Base-by-base conservation (phyloP, 1,284 basidiomycete genomes). In the Ustilago shanxiensis region DNA sequence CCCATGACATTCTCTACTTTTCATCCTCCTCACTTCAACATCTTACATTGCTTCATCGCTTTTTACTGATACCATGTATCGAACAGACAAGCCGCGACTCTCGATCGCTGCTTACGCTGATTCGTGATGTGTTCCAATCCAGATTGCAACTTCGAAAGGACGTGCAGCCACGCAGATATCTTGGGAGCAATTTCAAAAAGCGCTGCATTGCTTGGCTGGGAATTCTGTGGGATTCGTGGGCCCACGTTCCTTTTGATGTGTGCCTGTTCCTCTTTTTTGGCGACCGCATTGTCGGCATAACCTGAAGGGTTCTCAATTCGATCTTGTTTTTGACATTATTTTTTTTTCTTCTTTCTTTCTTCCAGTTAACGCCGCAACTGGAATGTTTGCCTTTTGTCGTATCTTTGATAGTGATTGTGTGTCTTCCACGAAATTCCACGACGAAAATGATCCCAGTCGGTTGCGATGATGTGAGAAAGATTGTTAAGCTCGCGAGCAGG, bases 291-390 rank as follows among this genome's bases (percentile, higher is more conserved):
- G n/a, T 28, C 47, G 45, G 59, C 59, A 53, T 62, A 68, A 68
- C 66, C 28, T 26, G 60, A 62, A 59, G 44, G 66, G 66, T 68
- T 50, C 66, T 59, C 66, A 22, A 39, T 58, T 56, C 41, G n/a
- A 22, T 20, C 41, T n/a, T n/a, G n/a, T 31, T 37, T 37, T 45
- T 45, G 29, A n/a, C 31, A 37, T 24, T 29, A 45, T 47, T 49
- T 37, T 45, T 49, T 5, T 20, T n/a, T n/a, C n/a, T n/a, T n/a
- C n/a, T n/a, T n/a, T n/a, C n/a, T n/a, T n/a, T 44, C 16, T 35
- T 35, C 20, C 5, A 14, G 11, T 20, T 44, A 33, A 31, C 44
- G 51, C 51, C 44, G 63, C 50, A 57, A 57, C 8, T 57, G 54
- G 39, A 51, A 41, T 56, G 22, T 26, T 26, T 13, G 22, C 22